These are phyloP conservation scores for Solanum hybrid DNA, from an alignment of 305 asterid species.

Conservation along the genomic window DNA sequence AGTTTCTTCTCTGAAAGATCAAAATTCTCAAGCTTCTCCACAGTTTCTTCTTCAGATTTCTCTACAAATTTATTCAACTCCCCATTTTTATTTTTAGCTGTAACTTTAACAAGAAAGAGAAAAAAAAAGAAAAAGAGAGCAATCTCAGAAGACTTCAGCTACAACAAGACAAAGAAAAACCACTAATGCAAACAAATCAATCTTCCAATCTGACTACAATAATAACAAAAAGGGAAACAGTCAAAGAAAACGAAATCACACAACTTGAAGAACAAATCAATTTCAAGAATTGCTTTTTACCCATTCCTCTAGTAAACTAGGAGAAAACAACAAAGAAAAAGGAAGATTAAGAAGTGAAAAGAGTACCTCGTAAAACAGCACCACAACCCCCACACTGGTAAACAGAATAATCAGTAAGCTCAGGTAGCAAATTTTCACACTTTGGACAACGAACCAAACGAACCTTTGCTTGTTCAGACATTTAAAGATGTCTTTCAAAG, in stretches of 20 bases:
- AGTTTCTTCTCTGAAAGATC: conserved; percentile 29
- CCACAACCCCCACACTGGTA: conserved; percentile 81
- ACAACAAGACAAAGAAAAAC: neutral
- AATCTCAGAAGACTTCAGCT: neutral
- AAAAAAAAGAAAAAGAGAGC: neutral
- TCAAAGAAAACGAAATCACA: neutral
- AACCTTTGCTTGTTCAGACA: conserved; percentile 63
- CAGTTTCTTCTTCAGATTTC: conserved; percentile 41
- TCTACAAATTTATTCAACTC: conserved; percentile 43
- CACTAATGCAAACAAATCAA: neutral
- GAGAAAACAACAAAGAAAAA: neutral
- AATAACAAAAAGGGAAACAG: neutral
- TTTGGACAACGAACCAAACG: conserved; percentile 80
- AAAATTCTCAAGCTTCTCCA: conserved; percentile 35
- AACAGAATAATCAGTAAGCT: conserved; percentile 58
- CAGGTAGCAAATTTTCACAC: conserved; percentile 63
- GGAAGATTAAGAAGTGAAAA: conserved; percentile 1
- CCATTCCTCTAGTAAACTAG: neutral
- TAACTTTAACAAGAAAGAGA: conserved; percentile 20
- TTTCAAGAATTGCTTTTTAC: neutral
- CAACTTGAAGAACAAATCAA: neutral
- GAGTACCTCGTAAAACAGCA: conserved; percentile 63
- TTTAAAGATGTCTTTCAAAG: conserved; percentile 14
- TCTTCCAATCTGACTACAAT: neutral
- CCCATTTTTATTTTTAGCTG: conserved; percentile 55